These are phyloP conservation scores for Paracorniculantispora psalliotae DNA, from an alignment of 2,329 filamentous ascomycete species.

Conservation along the genomic window DNA sequence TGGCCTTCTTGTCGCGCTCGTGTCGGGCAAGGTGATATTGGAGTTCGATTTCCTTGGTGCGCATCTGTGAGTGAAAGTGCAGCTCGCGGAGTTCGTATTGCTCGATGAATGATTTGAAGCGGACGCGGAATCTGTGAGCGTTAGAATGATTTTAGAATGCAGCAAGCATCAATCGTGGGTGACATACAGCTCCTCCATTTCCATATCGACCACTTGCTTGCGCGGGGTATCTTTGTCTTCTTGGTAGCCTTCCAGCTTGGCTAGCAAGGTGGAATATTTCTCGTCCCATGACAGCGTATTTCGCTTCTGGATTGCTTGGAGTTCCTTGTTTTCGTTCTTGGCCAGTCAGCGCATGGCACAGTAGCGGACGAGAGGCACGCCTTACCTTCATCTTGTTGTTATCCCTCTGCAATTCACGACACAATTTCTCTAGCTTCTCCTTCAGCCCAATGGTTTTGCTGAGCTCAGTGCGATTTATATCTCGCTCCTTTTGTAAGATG, in stretches of 20 bases:
- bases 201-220: slow-evolving; percentile 75
- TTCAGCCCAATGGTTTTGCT: slow-evolving; percentile 88
- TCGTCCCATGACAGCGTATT: slow-evolving; percentile 81
- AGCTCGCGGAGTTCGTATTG: slow-evolving; percentile 95
- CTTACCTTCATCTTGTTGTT: slow-evolving; percentile 96
- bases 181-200: slow-evolving; percentile 81
- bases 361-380: slow-evolving; percentile 5
- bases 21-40: slow-evolving; percentile 84
- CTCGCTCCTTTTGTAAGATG: slow-evolving; percentile 93
- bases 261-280: slow-evolving; percentile 72
- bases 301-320: slow-evolving; percentile 79
- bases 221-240: slow-evolving; percentile 79
- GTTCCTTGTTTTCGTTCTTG: slow-evolving; percentile 86
- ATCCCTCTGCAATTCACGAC: slow-evolving; percentile 87
- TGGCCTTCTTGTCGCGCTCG: slow-evolving; percentile 83
- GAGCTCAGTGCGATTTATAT: slow-evolving; percentile 79
- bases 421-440: slow-evolving; percentile 95
- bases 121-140: slow-evolving; percentile 64
- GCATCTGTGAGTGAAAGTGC: slow-evolving; percentile 86
- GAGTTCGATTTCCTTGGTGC: slow-evolving; percentile 92
- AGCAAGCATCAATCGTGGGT: too few relatives aligned
- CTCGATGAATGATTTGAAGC: slow-evolving; percentile 93
- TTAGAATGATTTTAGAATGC: slow-evolving; percentile 7
- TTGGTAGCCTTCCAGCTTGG: slow-evolving; percentile 83
- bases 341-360: slow-evolving; percentile 20